These are phyloP conservation scores for Arthrobotrys pseudoclavata DNA, from an alignment of 2,329 filamentous ascomycete genomes.

Conservation along the genomic window DNA sequence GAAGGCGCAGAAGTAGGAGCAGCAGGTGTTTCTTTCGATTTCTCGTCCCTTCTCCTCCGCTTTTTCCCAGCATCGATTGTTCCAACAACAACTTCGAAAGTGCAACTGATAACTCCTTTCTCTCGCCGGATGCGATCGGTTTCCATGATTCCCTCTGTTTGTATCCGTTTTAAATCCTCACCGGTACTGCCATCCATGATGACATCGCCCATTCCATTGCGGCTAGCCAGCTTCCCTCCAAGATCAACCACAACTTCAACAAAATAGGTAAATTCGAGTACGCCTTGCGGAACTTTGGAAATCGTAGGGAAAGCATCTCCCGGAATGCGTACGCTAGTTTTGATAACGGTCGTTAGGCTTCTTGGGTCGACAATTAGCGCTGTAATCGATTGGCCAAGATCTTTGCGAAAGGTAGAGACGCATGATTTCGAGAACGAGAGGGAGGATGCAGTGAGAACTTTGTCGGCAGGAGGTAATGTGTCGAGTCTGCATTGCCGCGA, in stretches of 20 bases:
- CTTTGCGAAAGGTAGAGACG: constrained; percentile 94
- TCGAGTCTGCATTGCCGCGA: constrained; percentile 94
- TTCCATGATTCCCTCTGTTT: constrained; percentile 78
- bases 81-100: constrained; percentile 88
- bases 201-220: constrained; percentile 62
- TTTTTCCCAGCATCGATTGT: constrained; percentile 80
- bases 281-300: constrained; percentile 85
- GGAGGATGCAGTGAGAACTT: constrained; percentile 75
- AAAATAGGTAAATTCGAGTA: constrained; percentile 96
- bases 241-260: constrained; percentile 93
- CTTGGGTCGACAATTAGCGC: constrained; percentile 88
- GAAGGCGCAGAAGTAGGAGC: constrained; percentile 67
- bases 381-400: constrained; percentile 87
- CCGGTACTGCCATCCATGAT: constrained; percentile 59
- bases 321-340: constrained; percentile 85
- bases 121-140: constrained; percentile 87
- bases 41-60: constrained; percentile 67
- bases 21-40: constrained; percentile 65
- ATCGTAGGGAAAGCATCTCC: constrained; percentile 95
- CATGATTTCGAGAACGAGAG: constrained; percentile 83
- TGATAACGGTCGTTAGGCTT: constrained; percentile 83
- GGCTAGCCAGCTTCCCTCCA: constrained; percentile 78
- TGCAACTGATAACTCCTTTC: constrained; percentile 89
- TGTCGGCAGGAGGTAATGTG: constrained; percentile 75
- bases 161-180: constrained; percentile 65